Evolutionary conservation across 208 protist species (phyloP).

Genomic region (Trypanosoma brucei): DNA sequence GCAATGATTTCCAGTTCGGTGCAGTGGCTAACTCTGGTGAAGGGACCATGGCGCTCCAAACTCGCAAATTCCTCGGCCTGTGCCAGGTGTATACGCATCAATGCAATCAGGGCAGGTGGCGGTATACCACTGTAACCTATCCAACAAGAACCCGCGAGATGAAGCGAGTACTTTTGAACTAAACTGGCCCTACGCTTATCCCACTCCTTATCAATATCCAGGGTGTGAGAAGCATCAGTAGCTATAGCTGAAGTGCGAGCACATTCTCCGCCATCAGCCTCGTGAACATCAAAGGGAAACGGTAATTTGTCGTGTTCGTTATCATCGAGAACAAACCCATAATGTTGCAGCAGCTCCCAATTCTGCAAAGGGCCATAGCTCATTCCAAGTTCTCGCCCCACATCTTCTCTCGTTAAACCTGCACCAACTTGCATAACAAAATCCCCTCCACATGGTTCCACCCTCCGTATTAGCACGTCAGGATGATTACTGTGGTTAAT

Average conservation of each 20-base stretch:
- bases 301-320: slow-evolving; percentile 84
- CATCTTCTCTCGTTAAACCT: slow-evolving; percentile 36
- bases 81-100: slow-evolving; percentile 74
- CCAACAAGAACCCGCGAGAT: slow-evolving; percentile 56
- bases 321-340: slow-evolving; percentile 83
- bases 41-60: slow-evolving; percentile 64
- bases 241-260: background rate
- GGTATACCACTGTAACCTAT: slow-evolving; percentile 49
- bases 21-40: slow-evolving; percentile 30
- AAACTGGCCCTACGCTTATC: slow-evolving; percentile 43
- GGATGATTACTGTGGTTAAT: slow-evolving; percentile 83
- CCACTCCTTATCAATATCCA: slow-evolving; percentile 27
- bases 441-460: slow-evolving; percentile 58
- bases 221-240: too few relatives aligned
- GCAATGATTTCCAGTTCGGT: slow-evolving; percentile 60
- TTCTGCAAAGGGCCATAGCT: slow-evolving; percentile 92
- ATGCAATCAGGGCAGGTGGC: slow-evolving; percentile 55
- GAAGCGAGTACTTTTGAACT: slow-evolving; percentile 42
- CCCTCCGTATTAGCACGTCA: slow-evolving; percentile 73
- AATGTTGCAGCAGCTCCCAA: slow-evolving; percentile 88
- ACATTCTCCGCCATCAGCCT: background rate
- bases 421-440: slow-evolving; percentile 83
- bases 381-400: slow-evolving; percentile 86
- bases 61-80: slow-evolving; percentile 56
- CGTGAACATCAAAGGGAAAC: slow-evolving; percentile 54